Base-by-base conservation (phyloP, 352 stramenopile species). In the Phytophthora aleatoria region DNA sequence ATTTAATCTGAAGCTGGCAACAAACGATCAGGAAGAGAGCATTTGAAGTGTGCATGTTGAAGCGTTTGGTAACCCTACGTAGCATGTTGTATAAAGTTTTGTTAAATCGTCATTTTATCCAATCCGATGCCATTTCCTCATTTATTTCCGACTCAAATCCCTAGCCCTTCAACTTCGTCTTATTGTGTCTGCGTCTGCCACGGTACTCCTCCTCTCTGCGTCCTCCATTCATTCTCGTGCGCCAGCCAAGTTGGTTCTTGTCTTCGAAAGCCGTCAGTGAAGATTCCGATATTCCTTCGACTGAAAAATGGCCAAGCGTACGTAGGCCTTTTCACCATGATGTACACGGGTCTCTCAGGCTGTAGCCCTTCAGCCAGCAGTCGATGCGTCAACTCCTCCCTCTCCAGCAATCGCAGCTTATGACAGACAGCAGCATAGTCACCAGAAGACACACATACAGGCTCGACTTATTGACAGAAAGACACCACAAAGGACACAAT, bases 281-380 rank as follows among this genome's bases (percentile, higher is more conserved):
- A 81, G 69, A 81, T 75, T 81, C 69, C 73, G 65, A 76, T 76
- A 78, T 89, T 92, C 84, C 76, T 90, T 68, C 83, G 82, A 89
- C 78, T 86, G 81, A 82, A 88, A 88, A 85, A 92, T 92, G 84
- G 81, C 66, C 74, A 92, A 92, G 78, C 84, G 84, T 92, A 91
- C 81, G 81, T 92, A 60, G 33, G 35, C 44, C 48, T 27, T 20
- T 41, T 57, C 8, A 65, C 11, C 26, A 41, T 44, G 13, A 13
- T 36, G 31, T 36, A 44, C 7, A 30, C 11, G n/a, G 26, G 48
- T 59, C 53, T 68, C 11, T 27, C 13, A 15, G 24, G 15, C 31
- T 27, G 7, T 39, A 59, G 48, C 41, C 20, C 12, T 30, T 20
- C 39, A 26, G 31, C 16, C 26, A 55, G 15, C 39, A 42, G 30